Evolutionary conservation across 495 filamentous ascomycete species (phyloP).

Genomic region (Xylaria grammica): DNA sequence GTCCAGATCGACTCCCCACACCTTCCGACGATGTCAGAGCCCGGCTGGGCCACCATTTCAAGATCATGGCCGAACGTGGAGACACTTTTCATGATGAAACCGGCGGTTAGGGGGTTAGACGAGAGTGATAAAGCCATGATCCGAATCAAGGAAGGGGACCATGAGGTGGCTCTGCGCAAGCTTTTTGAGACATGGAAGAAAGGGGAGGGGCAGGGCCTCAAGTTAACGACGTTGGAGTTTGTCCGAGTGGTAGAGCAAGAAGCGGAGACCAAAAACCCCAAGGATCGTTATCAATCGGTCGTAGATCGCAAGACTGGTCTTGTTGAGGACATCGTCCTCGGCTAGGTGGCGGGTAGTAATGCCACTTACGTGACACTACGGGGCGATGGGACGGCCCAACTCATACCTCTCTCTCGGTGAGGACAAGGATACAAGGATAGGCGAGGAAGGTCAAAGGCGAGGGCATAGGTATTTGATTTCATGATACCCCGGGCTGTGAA

Average conservation of each 20-base stretch:
- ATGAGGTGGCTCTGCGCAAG: slow-evolving; percentile 23
- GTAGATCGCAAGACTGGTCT: slow-evolving; percentile 30
- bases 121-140: slow-evolving; percentile 36
- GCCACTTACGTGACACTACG: slow-evolving; percentile 52
- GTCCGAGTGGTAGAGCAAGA: slow-evolving; percentile 32
- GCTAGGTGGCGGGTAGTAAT: slow-evolving; percentile 32
- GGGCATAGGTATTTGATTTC: slow-evolving; percentile 13
- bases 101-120: slow-evolving; percentile 29
- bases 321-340: slow-evolving; percentile 35
- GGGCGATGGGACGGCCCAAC: slow-evolving; percentile 59
- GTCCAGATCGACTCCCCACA: slow-evolving; percentile 31
- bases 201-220: slow-evolving; percentile 7
- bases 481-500: slow-evolving; percentile 11
- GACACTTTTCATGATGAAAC: slow-evolving; percentile 37
- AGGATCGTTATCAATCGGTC: slow-evolving; percentile 27
- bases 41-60: slow-evolving; percentile 33
- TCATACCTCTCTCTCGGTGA: too few relatives aligned
- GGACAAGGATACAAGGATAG: too few relatives aligned
- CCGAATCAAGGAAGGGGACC: slow-evolving; percentile 28
- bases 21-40: slow-evolving; percentile 19
- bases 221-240: slow-evolving; percentile 30
- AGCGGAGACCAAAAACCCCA: neutral
- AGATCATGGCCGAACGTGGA: slow-evolving; percentile 36
- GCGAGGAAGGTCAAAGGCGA: slow-evolving; percentile 48
- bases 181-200: slow-evolving; percentile 35